Percentiles rank a stretch among this genome's conserved stretches.
These are phyloP conservation scores for Aspergillus oerlinghausenensis DNA, from an alignment of 2,329 filamentous ascomycete species.

Conservation along the genomic window DNA sequence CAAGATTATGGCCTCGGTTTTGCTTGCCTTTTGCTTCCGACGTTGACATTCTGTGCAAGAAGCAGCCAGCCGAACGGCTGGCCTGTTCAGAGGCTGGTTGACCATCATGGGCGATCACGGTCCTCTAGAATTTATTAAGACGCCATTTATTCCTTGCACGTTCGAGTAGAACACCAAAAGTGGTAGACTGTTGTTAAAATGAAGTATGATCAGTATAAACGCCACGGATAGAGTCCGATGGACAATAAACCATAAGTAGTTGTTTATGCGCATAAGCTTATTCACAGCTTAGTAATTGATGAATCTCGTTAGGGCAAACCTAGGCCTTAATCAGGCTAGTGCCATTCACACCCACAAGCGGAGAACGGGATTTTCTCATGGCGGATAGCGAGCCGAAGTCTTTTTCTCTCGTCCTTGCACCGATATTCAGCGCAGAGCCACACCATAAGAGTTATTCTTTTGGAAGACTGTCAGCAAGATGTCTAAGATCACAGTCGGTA, in stretches of 20 bases:
- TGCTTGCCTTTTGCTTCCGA: slow-evolving; percentile 47
- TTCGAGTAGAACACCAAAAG: not conserved
- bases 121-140: not conserved
- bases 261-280: not conserved
- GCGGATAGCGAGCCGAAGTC: slow-evolving; percentile 13
- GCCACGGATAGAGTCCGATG: not conserved
- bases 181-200: not conserved
- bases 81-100: slow-evolving; percentile 5
- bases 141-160: not conserved
- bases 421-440: slow-evolving; percentile 51
- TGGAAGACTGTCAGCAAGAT: slow-evolving; percentile 73
- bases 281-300: not conserved
- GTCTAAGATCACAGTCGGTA: slow-evolving; percentile 57
- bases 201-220: not conserved
- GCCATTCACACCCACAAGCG: slow-evolving; percentile 34
- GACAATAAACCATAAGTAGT: not conserved
- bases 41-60: slow-evolving; percentile 48
- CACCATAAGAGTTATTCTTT: slow-evolving; percentile 76
- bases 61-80: slow-evolving; percentile 12
- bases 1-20: not conserved
- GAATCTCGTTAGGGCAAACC: slow-evolving; percentile 19
- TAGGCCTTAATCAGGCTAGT: slow-evolving; percentile 23
- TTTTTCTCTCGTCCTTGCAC: slow-evolving; percentile 21
- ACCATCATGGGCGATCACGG: not conserved
- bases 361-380: slow-evolving; percentile 31